Evolutionary conservation across 164 flowering plant species (phyloP), one percentile per base, ranked within the genome.

Genomic region (Piper betle): DNA sequence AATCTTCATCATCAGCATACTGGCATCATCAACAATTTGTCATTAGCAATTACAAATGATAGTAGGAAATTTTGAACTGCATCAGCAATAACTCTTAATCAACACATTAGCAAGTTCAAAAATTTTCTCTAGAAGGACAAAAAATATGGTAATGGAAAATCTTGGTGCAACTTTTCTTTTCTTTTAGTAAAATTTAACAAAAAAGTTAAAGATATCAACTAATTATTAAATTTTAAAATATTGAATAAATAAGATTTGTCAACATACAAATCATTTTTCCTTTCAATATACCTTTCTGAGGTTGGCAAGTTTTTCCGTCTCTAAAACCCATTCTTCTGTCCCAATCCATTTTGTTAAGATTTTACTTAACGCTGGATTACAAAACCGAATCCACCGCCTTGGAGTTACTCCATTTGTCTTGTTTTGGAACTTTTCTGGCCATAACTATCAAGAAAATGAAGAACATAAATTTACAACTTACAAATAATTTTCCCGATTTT

Each of bases 401-500:
- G 98, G 96, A 55, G 98, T 92, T 63, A 89, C 96, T 25, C 98
- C 96, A 79, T 89, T 92, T 59, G 98, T 92, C 69, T 92, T 92
- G 63, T 89, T 92, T 68, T 92, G 98, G 71, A 92, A 92, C 64
- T 92, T 92, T 64, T 81, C 81, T 55, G 96, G 96, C 96, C 96
- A 92, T 70, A 92, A 64, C 98, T 93, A 84, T 74, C 71, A 76
- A 54, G 11, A 37, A 53, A 60, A 53, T 64, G 57, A 57, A 19
- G 50, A 25, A 52, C 5, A 33, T 52, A 69, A 13, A 33, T 52
- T 54, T 19, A 16, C 20, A 52, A 19, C 50, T 58, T 65, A 53
- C 46, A 48, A 62, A 12, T 38, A 53, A 8, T 46, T 46, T 46
- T 8, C 50, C 11, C 15, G 50, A 46, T 46, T 10, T 46, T 3